phyloP scores from a whole-genome alignment of 2,329 filamentous ascomycete genomes.

The Neopestalotiopsis rosae region DNA sequence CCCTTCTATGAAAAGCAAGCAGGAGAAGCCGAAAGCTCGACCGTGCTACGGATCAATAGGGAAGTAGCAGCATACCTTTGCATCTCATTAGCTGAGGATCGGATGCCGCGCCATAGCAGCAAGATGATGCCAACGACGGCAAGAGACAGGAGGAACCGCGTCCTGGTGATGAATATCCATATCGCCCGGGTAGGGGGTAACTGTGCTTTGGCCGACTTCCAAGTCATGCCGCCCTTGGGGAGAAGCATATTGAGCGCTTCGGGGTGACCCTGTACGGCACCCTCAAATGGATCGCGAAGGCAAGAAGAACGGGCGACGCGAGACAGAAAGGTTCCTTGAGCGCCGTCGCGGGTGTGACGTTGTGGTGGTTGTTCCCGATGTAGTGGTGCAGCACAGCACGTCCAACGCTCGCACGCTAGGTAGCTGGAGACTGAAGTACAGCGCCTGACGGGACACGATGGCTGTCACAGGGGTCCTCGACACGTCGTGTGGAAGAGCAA shows the following conservation, averaged over 20 bases:
- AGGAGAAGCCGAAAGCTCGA: not conserved
- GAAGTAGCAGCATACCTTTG: slow-evolving; percentile 72
- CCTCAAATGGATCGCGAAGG: slow-evolving; percentile 30
- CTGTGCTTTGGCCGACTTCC: slow-evolving; percentile 85
- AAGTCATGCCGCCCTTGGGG: slow-evolving; percentile 86
- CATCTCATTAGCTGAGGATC: slow-evolving; percentile 82
- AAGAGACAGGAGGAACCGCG: slow-evolving; percentile 77
- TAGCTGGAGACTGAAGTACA: not conserved
- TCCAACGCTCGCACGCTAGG: slow-evolving; percentile 9
- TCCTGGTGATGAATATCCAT: slow-evolving; percentile 73
- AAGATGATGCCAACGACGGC: slow-evolving; percentile 73
- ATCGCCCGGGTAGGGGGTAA: slow-evolving; percentile 79
- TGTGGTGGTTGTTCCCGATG: slow-evolving; percentile 9
- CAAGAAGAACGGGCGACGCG: slow-evolving; percentile 20
- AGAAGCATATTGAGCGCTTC: slow-evolving; percentile 74
- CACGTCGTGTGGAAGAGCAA: not conserved
- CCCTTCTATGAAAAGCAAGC: not conserved
- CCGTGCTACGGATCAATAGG: not conserved
- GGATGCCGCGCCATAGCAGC: slow-evolving; percentile 87
- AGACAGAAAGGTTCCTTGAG: not conserved
- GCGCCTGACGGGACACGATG: slow-evolving; percentile 5
- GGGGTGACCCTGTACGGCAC: slow-evolving; percentile 49
- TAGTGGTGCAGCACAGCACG: not conserved
- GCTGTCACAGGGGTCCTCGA: not conserved
- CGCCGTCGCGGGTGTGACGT: slow-evolving; percentile 11